These are phyloP conservation scores for Venturia effusa DNA, from an alignment of 2,329 filamentous ascomycete genomes.

Conservation along the genomic window DNA sequence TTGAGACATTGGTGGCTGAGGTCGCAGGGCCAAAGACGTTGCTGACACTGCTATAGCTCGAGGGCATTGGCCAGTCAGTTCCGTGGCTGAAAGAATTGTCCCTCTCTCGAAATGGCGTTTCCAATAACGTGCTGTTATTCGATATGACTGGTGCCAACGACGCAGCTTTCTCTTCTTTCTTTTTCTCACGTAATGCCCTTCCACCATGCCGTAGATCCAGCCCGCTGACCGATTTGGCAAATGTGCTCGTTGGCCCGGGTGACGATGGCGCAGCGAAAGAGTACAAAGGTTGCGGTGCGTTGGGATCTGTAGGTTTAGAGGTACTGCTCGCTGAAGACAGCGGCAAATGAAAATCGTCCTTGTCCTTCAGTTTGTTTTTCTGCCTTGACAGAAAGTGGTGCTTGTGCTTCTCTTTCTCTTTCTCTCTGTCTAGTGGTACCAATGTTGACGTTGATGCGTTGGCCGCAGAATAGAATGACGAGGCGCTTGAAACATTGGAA, in stretches of 20 bases:
- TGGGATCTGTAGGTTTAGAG: constrained; percentile 64
- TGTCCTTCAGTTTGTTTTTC: constrained; percentile 64
- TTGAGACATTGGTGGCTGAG: constrained; percentile 6
- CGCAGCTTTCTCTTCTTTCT: constrained; percentile 40
- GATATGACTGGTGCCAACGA: constrained; percentile 22
- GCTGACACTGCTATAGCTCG: constrained; percentile 17
- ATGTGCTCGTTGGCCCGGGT: constrained; percentile 55
- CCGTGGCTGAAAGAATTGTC: constrained; percentile 29
- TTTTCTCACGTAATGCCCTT: constrained; percentile 65
- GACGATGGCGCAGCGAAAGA: constrained; percentile 67
- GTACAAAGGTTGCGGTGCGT: constrained; percentile 64
- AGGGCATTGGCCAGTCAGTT: constrained; percentile 25
- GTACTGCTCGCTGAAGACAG: constrained; percentile 68
- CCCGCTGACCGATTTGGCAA: constrained; percentile 73
- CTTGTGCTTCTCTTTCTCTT: constrained; percentile 56
- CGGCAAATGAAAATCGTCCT: constrained; percentile 59
- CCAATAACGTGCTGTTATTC: constrained; percentile 17
- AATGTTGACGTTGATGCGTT: constrained; percentile 71
- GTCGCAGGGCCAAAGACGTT: constrained; percentile 16
- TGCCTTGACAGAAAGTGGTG: constrained; percentile 71
- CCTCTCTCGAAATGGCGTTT: constrained; percentile 22
- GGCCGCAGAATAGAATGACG: constrained; percentile 59
- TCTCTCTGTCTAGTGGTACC: constrained; percentile 46
- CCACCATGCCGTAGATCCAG: constrained; percentile 70
- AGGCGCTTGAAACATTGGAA: constrained; percentile 36